Evolutionary conservation across 352 stramenopile species (phyloP), one percentile per base, ranked within the genome.

Genomic region (Phytopythium aichiense): DNA sequence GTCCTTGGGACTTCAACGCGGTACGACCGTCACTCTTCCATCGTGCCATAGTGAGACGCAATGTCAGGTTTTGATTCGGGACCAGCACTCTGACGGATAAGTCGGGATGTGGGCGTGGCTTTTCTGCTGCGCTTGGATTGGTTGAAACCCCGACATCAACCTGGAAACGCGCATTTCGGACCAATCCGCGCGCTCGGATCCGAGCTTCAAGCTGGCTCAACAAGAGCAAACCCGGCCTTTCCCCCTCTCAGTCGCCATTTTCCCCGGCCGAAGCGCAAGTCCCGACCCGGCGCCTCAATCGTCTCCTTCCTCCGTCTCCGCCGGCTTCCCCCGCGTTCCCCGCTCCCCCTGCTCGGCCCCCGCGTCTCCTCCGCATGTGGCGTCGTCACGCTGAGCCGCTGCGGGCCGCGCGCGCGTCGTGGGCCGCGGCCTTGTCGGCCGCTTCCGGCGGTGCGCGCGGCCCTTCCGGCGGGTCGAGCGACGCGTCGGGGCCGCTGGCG

Each of bases 371-470:
- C 11, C 46, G 46, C n/a, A 59, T 59, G 54, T 59, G 54, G 54
- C 54, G 54, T 15, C 54, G 54, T 23, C 54, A 15, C 22, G 37
- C 22, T 37, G 54, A 59, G 33, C 23, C 35, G 54, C 37, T 49
- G 54, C 52, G 52, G 4, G 52, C 23, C 49, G 49, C 49, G 25
- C 51, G 51, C 28, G 51, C 33, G 31, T 20, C 54, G 37, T 49
- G 35, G 54, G 37, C 22, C 20, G 35, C 54, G 13, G 54, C 37
- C n/a, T 2, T 40, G 7, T 48, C 53, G 6, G 22, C 30, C 11
- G 16, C 31, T 11, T 28, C 51, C 30, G 51, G 51, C 31, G 23
- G 48, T 35, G 23, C 22, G 51, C 51, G 51, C 51, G 35, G 37
- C 23, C 23, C 23, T 46, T 57, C 50, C 35, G 53, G 53, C 22